A percentile compares a stretch with the other conserved stretches of the same genome.
Evolutionary conservation across 2,329 filamentous ascomycete species (phyloP).

Genomic region (Fusarium circinatum): DNA sequence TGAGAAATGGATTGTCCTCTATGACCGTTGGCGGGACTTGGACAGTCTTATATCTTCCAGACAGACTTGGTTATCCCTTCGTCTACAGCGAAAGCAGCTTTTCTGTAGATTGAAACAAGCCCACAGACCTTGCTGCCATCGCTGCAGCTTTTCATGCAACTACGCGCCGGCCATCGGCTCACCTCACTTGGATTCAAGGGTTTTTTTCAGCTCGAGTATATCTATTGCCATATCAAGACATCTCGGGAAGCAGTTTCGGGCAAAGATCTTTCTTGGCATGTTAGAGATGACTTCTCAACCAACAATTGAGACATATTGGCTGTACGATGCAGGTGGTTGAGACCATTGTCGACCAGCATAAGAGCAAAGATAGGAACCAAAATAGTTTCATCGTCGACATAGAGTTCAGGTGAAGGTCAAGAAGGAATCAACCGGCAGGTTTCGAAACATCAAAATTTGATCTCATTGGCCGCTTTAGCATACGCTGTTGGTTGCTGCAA

Average conservation of each 20-base stretch:
- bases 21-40: neutral
- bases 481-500: slow-evolving; percentile 34
- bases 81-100: rapidly evolving
- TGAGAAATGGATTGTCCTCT: neutral
- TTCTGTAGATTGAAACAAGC: neutral
- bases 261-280: neutral
- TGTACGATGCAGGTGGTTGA: neutral
- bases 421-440: slow-evolving; percentile 1
- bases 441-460: slow-evolving; percentile 4
- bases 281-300: neutral
- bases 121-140: neutral
- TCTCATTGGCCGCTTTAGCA: slow-evolving; percentile 52
- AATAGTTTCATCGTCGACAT: neutral
- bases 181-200: neutral
- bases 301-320: neutral
- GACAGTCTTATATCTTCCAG: neutral
- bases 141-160: slow-evolving; percentile 2
- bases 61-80: neutral
- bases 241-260: neutral
- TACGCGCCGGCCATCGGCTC: slow-evolving; percentile 18
- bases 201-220: neutral
- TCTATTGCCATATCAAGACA: neutral
- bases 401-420: neutral
- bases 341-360: neutral
- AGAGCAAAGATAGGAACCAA: neutral